These are phyloP conservation scores for Magnolia sinica DNA, from an alignment of 164 flowering plant species.

Conservation along the genomic window DNA sequence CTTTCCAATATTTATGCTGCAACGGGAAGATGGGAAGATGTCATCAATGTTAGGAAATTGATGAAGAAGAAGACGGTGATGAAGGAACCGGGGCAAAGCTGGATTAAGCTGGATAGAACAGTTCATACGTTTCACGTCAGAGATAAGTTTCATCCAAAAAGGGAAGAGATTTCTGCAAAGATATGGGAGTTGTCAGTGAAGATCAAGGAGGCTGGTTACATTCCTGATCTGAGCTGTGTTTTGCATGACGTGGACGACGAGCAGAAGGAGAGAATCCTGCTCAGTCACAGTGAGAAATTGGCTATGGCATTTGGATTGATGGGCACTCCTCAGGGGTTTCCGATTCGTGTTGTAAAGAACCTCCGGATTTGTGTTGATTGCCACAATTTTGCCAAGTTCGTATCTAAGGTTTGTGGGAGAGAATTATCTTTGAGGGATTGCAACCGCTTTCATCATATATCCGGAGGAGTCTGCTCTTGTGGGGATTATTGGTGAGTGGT, in stretches of 20 bases:
- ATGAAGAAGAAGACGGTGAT: conserved; percentile 26
- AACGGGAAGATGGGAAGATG: conserved; percentile 32
- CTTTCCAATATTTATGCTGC: conserved; percentile 33
- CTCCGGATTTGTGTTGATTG: conserved; percentile 23
- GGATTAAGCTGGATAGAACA: conserved; percentile 22
- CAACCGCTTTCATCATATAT: conserved; percentile 15
- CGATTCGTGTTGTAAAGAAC: conserved; percentile 19
- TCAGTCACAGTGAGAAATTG: conserved; percentile 21
- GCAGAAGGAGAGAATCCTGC: conserved; percentile 17
- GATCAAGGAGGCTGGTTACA: conserved; percentile 17
- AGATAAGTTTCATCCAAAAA: conserved; percentile 24
- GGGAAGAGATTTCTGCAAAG: conserved; percentile 21
- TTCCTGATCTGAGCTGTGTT: conserved; percentile 23
- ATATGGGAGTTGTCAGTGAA: conserved; percentile 8
- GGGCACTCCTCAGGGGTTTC: conserved; percentile 4
- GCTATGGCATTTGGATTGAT: conserved; percentile 19
- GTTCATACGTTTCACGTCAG: conserved; percentile 30
- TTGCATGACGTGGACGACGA: conserved; percentile 25
- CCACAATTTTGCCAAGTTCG: conserved; percentile 18
- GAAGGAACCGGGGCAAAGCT: conserved; percentile 34
- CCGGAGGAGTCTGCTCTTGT: conserved; percentile 19
- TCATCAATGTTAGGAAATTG: conserved; percentile 16
- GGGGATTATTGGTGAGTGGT: conserved; percentile 19
- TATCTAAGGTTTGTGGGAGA: conserved; percentile 17
- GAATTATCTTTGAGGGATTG: conserved; percentile 16